Conservation (phyloP, 2,329 filamentous ascomycete genomes). For the Aspergillus ustus region DNA sequence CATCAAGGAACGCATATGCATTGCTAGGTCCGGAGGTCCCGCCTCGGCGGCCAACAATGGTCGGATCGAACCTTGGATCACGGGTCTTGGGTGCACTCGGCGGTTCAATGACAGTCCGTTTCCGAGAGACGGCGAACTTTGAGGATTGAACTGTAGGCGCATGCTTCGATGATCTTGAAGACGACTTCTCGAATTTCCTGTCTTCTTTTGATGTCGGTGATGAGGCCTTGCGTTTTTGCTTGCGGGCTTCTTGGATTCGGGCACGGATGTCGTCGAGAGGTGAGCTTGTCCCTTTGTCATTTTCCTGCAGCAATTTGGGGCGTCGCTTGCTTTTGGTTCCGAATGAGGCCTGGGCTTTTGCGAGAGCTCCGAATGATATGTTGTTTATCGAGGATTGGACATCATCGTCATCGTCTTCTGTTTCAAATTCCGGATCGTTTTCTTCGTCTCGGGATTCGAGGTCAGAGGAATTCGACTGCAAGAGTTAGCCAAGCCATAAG, state of each 20-base stretch:
- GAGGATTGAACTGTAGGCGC: constrained; percentile 82
- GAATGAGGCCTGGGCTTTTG: constrained; percentile 78
- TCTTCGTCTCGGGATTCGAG: constrained; percentile 40
- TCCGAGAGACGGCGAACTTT: constrained; percentile 81
- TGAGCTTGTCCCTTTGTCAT: constrained; percentile 23
- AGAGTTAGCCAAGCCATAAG: background rate
- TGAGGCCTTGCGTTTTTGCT: constrained; percentile 43
- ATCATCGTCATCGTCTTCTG: constrained; percentile 42
- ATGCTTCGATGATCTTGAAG: constrained; percentile 74
- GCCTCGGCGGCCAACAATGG: constrained; percentile 44
- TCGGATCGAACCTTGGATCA: constrained; percentile 86
- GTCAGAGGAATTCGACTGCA: constrained; percentile 12
- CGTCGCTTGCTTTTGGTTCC: constrained; percentile 44
- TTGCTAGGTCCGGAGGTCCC: constrained; percentile 60
- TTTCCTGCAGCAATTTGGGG: constrained; percentile 21
- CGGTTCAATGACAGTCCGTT: constrained; percentile 70
- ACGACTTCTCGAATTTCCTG: constrained; percentile 23
- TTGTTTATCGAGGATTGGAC: constrained; percentile 53
- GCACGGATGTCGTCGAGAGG: constrained; percentile 45
- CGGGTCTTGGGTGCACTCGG: constrained; percentile 65
- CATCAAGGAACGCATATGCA: constrained; percentile 85
- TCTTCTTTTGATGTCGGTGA: constrained; percentile 31
- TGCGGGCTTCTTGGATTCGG: constrained; percentile 47
- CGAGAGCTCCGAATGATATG: constrained; percentile 88
- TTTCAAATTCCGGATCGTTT: constrained; percentile 47